Percentiles rank a stretch among this genome's conserved stretches.
These are phyloP conservation scores for Teratosphaeria gauchensis DNA, from an alignment of 2,329 filamentous ascomycete genomes.

Conservation along the genomic window DNA sequence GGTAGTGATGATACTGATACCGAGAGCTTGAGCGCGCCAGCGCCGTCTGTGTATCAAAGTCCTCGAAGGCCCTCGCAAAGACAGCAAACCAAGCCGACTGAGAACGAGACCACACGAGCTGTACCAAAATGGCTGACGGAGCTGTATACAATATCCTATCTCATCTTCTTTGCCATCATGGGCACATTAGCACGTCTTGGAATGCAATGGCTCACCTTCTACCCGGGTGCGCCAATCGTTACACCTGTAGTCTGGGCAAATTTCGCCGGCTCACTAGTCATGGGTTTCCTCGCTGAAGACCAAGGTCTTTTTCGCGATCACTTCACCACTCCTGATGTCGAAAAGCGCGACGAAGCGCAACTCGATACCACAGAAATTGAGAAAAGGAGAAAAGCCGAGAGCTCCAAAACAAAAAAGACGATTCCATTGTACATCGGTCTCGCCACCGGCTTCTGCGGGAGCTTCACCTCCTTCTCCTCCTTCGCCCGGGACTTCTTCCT, in stretches of 20 bases:
- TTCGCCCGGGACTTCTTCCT: slow-evolving; percentile 76
- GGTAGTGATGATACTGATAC: slow-evolving; percentile 3
- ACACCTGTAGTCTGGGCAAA: slow-evolving; percentile 82
- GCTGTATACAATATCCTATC: slow-evolving; percentile 62
- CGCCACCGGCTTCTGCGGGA: slow-evolving; percentile 78
- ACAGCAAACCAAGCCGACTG: slow-evolving; percentile 7
- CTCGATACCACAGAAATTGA: slow-evolving; percentile 15
- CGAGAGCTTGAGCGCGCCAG: neutral
- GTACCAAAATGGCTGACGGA: slow-evolving; percentile 28
- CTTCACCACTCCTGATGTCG: slow-evolving; percentile 33
- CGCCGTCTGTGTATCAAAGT: neutral
- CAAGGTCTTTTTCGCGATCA: slow-evolving; percentile 62
- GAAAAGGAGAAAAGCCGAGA: slow-evolving; percentile 26
- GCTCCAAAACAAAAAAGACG: slow-evolving; percentile 61
- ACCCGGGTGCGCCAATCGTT: slow-evolving; percentile 64
- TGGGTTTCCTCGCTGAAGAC: slow-evolving; percentile 81
- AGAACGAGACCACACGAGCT: neutral
- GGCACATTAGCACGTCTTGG: slow-evolving; percentile 79
- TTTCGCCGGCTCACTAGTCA: slow-evolving; percentile 66
- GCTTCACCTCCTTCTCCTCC: slow-evolving; percentile 80
- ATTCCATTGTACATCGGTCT: slow-evolving; percentile 83
- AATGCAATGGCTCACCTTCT: slow-evolving; percentile 67
- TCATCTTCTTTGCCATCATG: slow-evolving; percentile 74
- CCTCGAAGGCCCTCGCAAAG: slow-evolving; percentile 6
- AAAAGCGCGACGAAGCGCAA: slow-evolving; percentile 23